phyloP scores from a whole-genome alignment of 176 grass and related monocot species.

The Rhynchospora tenuis region DNA sequence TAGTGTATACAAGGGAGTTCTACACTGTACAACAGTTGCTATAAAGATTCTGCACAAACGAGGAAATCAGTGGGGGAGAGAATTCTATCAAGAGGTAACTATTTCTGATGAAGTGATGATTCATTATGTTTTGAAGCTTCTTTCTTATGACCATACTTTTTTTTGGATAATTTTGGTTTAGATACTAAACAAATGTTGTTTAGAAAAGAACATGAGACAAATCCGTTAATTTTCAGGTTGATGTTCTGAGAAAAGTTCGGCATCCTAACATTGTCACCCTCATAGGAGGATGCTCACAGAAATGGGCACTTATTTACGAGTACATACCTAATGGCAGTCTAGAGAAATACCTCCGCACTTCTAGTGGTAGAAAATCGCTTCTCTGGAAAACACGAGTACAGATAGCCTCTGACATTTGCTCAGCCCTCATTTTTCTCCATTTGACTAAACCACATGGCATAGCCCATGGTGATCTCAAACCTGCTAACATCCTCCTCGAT shows the following conservation, averaged over 20 bases:
- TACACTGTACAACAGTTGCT: constrained; percentile 21
- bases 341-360: constrained; percentile 27
- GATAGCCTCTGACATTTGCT: constrained; percentile 38
- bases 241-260: neutral
- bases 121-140: too few relatives aligned
- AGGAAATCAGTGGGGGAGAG: neutral
- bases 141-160: too few relatives aligned
- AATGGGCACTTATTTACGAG: constrained; percentile 37
- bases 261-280: constrained; percentile 39
- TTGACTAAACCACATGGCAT: constrained; percentile 33
- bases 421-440: constrained; percentile 51
- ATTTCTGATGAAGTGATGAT: too few relatives aligned
- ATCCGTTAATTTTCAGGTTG: neutral
- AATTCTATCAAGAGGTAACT: constrained; percentile 20
- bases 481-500: constrained; percentile 47
- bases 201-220: too few relatives aligned
- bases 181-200: too few relatives aligned
- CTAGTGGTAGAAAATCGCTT: constrained; percentile 19
- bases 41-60: constrained; percentile 3
- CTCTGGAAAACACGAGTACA: constrained; percentile 38
- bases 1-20: constrained; percentile 15
- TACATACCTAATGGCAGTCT: constrained; percentile 32
- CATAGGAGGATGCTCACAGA: constrained; percentile 30
- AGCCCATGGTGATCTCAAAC: constrained; percentile 58
- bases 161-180: too few relatives aligned